Evolutionary conservation across 441 rosid species (phyloP).

Genomic region (Arabidopsis hybrid): DNA sequence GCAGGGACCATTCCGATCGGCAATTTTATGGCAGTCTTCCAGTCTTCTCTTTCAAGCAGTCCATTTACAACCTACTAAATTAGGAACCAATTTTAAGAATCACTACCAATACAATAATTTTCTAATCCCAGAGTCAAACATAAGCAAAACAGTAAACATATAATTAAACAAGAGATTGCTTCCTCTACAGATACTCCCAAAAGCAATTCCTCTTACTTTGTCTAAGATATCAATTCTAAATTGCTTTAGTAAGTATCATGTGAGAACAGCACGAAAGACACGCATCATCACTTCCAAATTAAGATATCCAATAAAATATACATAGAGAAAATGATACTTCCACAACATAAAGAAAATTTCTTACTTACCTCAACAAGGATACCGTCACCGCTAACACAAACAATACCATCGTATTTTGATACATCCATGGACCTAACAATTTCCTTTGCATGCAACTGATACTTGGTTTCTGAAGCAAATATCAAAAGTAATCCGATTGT

Average conservation of each 20-base stretch:
- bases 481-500: neutral
- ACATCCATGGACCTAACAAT: slow-evolving; percentile 65
- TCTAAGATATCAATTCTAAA: neutral
- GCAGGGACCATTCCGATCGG: slow-evolving; percentile 92
- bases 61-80: slow-evolving; percentile 96
- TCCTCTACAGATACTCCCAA: slow-evolving; percentile 19
- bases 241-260: slow-evolving; percentile 5
- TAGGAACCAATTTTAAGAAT: slow-evolving; percentile 34
- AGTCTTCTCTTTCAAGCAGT: slow-evolving; percentile 83
- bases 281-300: slow-evolving; percentile 1
- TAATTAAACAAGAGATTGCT: neutral
- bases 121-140: neutral
- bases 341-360: slow-evolving; percentile 27
- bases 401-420: slow-evolving; percentile 77
- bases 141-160: slow-evolving; percentile 3
- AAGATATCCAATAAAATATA: neutral
- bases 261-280: slow-evolving; percentile 19
- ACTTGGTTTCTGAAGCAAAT: slow-evolving; percentile 67
- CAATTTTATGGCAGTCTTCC: slow-evolving; percentile 74
- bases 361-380: slow-evolving; percentile 85
- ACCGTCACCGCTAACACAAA: slow-evolving; percentile 95
- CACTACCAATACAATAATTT: neutral
- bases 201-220: neutral
- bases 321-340: slow-evolving; percentile 16
- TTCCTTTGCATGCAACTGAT: slow-evolving; percentile 87